phyloP scores from a whole-genome alignment of 768 basidiomycete genomes.

The Termitomyces sp. region DNA sequence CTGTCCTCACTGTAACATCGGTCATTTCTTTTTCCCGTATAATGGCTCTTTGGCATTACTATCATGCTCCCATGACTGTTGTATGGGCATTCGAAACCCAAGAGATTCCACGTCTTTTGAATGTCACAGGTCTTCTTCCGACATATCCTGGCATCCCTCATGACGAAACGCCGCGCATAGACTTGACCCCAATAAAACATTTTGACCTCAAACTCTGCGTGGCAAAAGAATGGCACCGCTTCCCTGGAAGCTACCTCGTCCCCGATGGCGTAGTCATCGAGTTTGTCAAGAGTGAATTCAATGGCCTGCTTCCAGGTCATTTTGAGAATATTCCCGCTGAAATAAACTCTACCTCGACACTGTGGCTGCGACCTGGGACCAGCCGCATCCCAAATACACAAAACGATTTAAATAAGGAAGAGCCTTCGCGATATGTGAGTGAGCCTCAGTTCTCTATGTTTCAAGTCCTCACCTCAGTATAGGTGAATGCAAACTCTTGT shows the following conservation, averaged over 20 bases:
- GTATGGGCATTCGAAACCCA: constrained; percentile 64
- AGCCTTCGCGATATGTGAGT: constrained; percentile 69
- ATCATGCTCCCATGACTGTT: constrained; percentile 81
- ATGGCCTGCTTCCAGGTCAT: constrained; percentile 82
- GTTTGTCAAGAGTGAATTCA: constrained; percentile 90
- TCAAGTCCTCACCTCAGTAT: constrained; percentile 5
- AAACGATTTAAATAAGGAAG: constrained; percentile 88
- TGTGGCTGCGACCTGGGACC: constrained; percentile 63
- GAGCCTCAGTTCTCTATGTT: neutral
- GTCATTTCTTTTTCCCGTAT: constrained; percentile 77
- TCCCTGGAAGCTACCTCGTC: constrained; percentile 85
- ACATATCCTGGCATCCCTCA: constrained; percentile 33
- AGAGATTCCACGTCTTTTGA: constrained; percentile 82
- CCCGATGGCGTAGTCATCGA: constrained; percentile 79
- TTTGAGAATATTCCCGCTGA: constrained; percentile 45
- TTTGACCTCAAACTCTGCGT: constrained; percentile 78
- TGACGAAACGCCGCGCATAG: constrained; percentile 47
- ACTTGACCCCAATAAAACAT: constrained; percentile 60
- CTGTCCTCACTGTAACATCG: constrained; percentile 58
- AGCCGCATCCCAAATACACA: constrained; percentile 55
- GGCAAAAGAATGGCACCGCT: constrained; percentile 96
- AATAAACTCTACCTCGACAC: constrained; percentile 17
- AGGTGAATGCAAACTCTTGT: constrained; percentile 73
- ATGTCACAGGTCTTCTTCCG: constrained; percentile 60
- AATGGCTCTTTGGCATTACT: constrained; percentile 81